phyloP scores from a whole-genome alignment of 2,329 filamentous ascomycete species.

The Ambrosiella beaveri region DNA sequence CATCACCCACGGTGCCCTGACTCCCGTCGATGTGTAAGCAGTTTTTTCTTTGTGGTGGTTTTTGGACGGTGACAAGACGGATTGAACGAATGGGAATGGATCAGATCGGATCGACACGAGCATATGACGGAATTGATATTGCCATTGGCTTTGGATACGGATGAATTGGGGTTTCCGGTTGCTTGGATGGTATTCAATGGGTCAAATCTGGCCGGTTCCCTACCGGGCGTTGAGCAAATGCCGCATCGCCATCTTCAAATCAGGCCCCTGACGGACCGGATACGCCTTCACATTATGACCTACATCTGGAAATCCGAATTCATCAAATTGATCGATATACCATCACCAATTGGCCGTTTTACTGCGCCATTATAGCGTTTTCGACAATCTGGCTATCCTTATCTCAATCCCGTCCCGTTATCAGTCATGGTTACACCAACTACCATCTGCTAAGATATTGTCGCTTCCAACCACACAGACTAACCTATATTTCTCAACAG shows the following conservation, averaged over 20 bases:
- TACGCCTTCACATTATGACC: no score
- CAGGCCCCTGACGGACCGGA: background rate
- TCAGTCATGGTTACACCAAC: background rate
- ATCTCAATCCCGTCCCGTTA: background rate
- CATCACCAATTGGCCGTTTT: background rate
- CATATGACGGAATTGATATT: background rate
- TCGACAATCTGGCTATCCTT: background rate
- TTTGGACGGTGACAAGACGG: background rate
- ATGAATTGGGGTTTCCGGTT: background rate
- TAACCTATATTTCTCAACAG: conserved; percentile 26
- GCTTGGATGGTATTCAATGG: background rate
- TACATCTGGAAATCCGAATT: background rate
- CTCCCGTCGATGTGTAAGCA: conserved; percentile 98
- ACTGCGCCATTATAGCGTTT: background rate
- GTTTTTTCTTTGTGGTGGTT: background rate
- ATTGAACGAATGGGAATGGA: background rate
- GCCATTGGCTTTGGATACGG: background rate
- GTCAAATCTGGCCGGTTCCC: no score
- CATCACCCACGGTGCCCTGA: conserved; percentile 90
- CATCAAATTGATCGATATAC: background rate
- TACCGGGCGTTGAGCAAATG: background rate
- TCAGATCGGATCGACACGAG: background rate
- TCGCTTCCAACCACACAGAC: conserved; percentile 10
- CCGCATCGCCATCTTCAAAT: background rate
- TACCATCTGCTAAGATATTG: background rate